phyloP scores from a whole-genome alignment of 305 asterid genomes.

The Fraxinus sp. region DNA sequence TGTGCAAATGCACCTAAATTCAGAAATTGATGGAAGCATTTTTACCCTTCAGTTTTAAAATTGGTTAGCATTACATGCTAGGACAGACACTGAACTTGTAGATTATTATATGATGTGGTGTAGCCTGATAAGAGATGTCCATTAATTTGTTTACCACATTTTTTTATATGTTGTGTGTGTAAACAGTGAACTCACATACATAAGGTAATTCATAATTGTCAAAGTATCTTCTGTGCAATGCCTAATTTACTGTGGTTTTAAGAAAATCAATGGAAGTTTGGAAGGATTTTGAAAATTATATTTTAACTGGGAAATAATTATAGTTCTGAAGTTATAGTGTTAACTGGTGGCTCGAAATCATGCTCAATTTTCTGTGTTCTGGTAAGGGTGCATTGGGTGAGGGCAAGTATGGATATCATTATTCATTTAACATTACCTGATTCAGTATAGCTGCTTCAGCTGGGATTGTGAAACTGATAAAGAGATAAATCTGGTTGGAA shows the following conservation, averaged over 20 bases:
- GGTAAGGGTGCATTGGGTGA: neutral
- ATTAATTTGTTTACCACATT: neutral
- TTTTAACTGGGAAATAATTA: neutral
- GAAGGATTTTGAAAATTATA: neutral
- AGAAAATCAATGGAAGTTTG: neutral
- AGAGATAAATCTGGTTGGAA: neutral
- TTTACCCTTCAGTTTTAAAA: neutral
- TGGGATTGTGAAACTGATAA: neutral
- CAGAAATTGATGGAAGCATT: neutral
- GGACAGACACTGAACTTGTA: neutral
- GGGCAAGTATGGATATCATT: neutral
- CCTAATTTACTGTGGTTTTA: neutral
- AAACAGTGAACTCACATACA: neutral
- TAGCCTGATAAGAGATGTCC: neutral
- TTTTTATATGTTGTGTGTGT: neutral
- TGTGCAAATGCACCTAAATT: neutral
- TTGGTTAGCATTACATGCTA: neutral
- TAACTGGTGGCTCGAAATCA: neutral
- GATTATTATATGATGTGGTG: neutral
- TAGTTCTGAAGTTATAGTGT: neutral
- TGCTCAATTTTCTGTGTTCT: neutral
- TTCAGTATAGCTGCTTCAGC: neutral
- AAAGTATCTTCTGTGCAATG: neutral
- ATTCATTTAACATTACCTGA: neutral
- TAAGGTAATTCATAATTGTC: neutral